Evolutionary conservation across 345 rosid genomes (phyloP).

Genomic region (Aquilaria malaccensis): DNA sequence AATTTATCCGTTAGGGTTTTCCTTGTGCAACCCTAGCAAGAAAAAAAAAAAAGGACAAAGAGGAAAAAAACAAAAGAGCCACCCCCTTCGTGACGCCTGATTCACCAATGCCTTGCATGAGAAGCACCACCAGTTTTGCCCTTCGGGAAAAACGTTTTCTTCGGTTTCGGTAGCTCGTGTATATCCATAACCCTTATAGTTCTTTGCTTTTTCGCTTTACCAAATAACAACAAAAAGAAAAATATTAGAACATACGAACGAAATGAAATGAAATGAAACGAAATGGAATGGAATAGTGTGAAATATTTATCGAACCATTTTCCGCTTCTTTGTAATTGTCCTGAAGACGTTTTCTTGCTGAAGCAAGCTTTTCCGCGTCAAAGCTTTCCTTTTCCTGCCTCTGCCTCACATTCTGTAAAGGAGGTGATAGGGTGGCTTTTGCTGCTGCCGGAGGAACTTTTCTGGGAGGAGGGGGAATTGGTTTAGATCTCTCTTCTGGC

Average conservation of each 20-base stretch:
- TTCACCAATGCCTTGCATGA: too few relatives aligned
- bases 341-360: slow-evolving; percentile 83
- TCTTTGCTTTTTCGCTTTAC: slow-evolving; percentile 97
- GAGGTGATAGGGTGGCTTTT: slow-evolving; percentile 42
- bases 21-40: too few relatives aligned
- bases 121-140: background rate
- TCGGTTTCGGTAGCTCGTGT: slow-evolving; percentile 93
- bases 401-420: slow-evolving; percentile 57
- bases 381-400: slow-evolving; percentile 54
- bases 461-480: slow-evolving; percentile 33
- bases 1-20: too few relatives aligned
- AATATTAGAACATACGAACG: slow-evolving; percentile 9
- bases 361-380: slow-evolving; percentile 57
- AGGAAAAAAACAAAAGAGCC: too few relatives aligned
- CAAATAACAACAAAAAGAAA: slow-evolving; percentile 17
- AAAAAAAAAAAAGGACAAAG: too few relatives aligned
- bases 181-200: slow-evolving; percentile 99
- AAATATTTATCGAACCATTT: slow-evolving; percentile 51
- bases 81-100: too few relatives aligned
- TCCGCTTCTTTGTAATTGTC: slow-evolving; percentile 81
- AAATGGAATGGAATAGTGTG: background rate
- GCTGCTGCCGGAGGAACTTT: slow-evolving; percentile 45
- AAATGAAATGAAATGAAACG: background rate
- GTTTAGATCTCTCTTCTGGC: slow-evolving; percentile 61
- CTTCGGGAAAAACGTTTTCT: slow-evolving; percentile 80